Evolutionary conservation across 352 stramenopile species (phyloP), one percentile per base, ranked within the genome.

Genomic region (Phytophthora sojae): DNA sequence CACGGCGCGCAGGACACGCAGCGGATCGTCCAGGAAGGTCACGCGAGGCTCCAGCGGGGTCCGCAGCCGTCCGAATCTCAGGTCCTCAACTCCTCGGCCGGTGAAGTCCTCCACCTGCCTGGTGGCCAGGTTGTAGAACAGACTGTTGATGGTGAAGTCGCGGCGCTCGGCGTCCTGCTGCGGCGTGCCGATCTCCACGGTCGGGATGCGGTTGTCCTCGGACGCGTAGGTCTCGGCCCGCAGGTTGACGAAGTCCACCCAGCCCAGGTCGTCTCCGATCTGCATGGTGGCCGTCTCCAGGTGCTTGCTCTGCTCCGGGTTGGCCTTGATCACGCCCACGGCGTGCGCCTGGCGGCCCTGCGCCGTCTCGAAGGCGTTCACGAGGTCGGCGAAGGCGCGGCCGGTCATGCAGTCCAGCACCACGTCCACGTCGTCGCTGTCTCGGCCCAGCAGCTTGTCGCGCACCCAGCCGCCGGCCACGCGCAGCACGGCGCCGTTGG

Each of bases 401-500:
- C 97, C 98, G 14, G 96, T 96, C 85, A 99, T 98, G 50, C 95
- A 92, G 79, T 99, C 97, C 25, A 99, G 68, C 37, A 97, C 97
- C 47, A 99, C 98, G 83, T 99, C 98, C 75, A 99, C 98, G 78
- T 99, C 98, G 62, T 94, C 88, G 70, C 88, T 96, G 25, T 90
- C 69, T 58, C 79, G 77, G 7, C 88, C 89, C 29, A 97, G 79
- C 6, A 99, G 82, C 83, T 99, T 99, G 79, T 99, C 97, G 25
- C 98, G 93, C n/a, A 99, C 98, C 98, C 98, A 99, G n/a, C 98
- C 98, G 42, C 98, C 98, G 30, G 97, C 97, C 25, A 99, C 96
- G 47, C 98, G 90, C 14, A 99, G 73, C 21, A 96, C 98, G 6
- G 94, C 73, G 51, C 58, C 69, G 23, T 81, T 61, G 25, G 73